phyloP scores from a whole-genome alignment of 805 yeast species.

The Cyberlindnera mycetangii region DNA sequence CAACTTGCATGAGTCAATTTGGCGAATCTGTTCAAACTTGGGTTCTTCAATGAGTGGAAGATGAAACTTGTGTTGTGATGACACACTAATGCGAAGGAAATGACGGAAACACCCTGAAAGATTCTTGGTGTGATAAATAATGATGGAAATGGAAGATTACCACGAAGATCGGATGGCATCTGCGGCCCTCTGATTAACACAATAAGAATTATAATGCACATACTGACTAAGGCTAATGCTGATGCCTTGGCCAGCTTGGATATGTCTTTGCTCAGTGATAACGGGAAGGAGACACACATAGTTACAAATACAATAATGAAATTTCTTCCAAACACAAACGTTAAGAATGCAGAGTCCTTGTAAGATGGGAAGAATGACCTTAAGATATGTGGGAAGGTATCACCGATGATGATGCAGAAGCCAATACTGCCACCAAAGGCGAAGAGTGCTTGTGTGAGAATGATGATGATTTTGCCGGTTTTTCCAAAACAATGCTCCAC shows the following conservation, averaged over 20 bases:
- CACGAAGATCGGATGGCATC: conserved; percentile 45
- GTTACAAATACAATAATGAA: conserved; percentile 71
- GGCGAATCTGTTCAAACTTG: conserved; percentile 73
- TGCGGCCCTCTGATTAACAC: conserved; percentile 75
- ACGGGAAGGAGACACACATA: conserved; percentile 72
- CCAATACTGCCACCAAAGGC: conserved; percentile 96
- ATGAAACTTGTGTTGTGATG: conserved; percentile 93
- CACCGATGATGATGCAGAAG: conserved; percentile 92
- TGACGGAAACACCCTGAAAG: conserved; percentile 90
- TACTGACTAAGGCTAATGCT: conserved; percentile 80
- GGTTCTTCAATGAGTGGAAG: conserved; percentile 74
- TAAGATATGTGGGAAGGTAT: conserved; percentile 88
- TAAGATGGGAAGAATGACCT: conserved; percentile 55
- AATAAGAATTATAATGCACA: conserved; percentile 72
- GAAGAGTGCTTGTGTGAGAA: conserved; percentile 78
- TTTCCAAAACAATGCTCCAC: conserved; percentile 77
- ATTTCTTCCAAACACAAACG: conserved; percentile 61
- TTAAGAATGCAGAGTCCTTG: conserved; percentile 34
- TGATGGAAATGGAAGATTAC: conserved; percentile 40
- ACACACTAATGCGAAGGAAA: conserved; percentile 92
- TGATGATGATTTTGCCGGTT: conserved; percentile 61
- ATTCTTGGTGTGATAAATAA: conserved; percentile 60
- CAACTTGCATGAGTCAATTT: conserved; percentile 82
- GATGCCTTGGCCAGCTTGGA: conserved; percentile 84
- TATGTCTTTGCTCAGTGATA: conserved; percentile 76